These are phyloP conservation scores for Didymellaceae sp. DNA, from an alignment of 2,329 filamentous ascomycete genomes.

Conservation along the genomic window DNA sequence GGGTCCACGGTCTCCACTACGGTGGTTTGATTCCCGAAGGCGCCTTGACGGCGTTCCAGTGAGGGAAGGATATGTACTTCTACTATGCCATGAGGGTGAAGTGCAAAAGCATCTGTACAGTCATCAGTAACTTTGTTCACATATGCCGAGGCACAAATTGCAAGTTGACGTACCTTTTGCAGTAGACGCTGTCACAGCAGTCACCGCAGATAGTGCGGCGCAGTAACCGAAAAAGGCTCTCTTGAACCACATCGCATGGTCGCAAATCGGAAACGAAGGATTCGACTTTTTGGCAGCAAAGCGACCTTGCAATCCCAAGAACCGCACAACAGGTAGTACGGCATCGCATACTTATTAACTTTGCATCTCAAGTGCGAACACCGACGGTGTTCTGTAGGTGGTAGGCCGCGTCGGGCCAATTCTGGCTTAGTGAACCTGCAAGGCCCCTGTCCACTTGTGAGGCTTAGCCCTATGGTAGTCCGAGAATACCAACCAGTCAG, in stretches of 20 bases:
- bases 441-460: conserved; percentile 30
- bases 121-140: no score
- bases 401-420: conserved; percentile 22
- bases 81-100: background rate
- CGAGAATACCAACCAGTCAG: conserved; percentile 36
- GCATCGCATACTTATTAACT: conserved; percentile 21
- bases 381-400: conserved; percentile 24
- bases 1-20: background rate
- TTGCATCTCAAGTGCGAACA: conserved; percentile 16
- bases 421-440: conserved; percentile 20
- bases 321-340: conserved; percentile 36
- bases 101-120: background rate
- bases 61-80: conserved; percentile 4
- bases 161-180: conserved; percentile 10
- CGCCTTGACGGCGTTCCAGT: conserved; percentile 11
- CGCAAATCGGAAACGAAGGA: conserved; percentile 35
- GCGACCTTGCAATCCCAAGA: conserved; percentile 30
- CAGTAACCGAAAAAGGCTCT: conserved; percentile 27
- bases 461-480: conserved; percentile 41
- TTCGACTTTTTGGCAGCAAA: conserved; percentile 25
- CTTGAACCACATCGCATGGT: conserved; percentile 49
- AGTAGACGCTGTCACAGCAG: conserved; percentile 1
- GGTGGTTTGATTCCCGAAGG: conserved; percentile 16
- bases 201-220: conserved; percentile 14
- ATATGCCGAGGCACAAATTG: background rate